phyloP scores from a whole-genome alignment of 257 asterid species.

The Eustoma russellianum region DNA sequence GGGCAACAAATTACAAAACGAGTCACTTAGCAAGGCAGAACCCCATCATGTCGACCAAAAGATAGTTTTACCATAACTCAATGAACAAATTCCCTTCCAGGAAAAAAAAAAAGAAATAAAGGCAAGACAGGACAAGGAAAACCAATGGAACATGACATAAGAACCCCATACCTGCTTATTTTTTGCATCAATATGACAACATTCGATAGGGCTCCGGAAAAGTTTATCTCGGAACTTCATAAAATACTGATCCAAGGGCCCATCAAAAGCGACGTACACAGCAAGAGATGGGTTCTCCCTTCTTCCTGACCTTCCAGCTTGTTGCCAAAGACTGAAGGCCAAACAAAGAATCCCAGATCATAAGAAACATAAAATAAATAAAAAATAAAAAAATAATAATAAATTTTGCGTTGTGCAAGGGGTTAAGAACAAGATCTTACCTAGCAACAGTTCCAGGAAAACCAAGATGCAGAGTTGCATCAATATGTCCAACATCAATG shows the following conservation, averaged over 20 bases:
- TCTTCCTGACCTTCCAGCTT: conserved; percentile 98
- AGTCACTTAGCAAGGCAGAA: conserved; percentile 7
- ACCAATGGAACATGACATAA: conserved; percentile 1
- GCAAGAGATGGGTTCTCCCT: conserved; percentile 84
- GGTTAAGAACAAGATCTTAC: conserved; percentile 22
- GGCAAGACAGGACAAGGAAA: conserved; percentile 7
- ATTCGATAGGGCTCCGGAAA: conserved; percentile 74
- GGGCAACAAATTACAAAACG: conserved; percentile 19
- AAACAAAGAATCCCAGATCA: conserved; percentile 11
- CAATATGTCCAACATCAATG: conserved; percentile 95
- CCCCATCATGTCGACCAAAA: background rate
- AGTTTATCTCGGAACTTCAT: conserved; percentile 88
- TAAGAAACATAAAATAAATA: background rate
- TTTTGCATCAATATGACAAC: conserved; percentile 84
- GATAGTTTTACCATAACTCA: background rate
- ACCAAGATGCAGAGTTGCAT: conserved; percentile 90
- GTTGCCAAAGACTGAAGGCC: conserved; percentile 76
- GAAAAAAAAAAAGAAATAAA: background rate
- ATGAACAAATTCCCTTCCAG: conserved; percentile 7
- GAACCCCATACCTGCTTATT: conserved; percentile 60
- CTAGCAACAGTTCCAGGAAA: conserved; percentile 97
- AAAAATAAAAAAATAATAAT: conserved; percentile 5
- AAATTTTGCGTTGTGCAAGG: too few species aligned
- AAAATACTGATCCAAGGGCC: conserved; percentile 90
- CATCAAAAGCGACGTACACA: conserved; percentile 93